These are phyloP conservation scores for Botrytis sinoallii DNA, from an alignment of 2,329 filamentous ascomycete genomes.

Conservation along the genomic window DNA sequence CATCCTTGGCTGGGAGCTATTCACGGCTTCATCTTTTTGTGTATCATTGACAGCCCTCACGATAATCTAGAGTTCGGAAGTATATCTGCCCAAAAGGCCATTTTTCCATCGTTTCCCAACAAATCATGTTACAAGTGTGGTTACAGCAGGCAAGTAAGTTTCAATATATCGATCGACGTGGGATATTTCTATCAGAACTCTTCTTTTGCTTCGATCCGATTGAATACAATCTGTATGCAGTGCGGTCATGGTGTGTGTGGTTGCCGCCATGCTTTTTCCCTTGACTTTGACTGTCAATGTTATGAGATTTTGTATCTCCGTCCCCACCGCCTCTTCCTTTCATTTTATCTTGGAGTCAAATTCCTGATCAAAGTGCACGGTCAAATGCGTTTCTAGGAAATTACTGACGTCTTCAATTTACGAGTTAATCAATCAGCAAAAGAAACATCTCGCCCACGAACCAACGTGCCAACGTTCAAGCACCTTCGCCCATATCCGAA, in stretches of 20 bases:
- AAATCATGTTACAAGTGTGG: slow-evolving; percentile 4
- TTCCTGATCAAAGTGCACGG: not conserved
- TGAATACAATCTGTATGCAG: not conserved
- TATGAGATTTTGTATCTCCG: not conserved
- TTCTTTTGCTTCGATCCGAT: not conserved
- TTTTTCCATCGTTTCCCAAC: not conserved
- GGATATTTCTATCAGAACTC: not conserved
- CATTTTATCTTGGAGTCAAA: not conserved
- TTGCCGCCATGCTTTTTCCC: slow-evolving; percentile 3
- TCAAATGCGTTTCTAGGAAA: too few species aligned
- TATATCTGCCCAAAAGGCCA: slow-evolving; percentile 14
- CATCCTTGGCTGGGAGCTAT: not conserved
- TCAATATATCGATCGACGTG: slow-evolving; percentile 10
- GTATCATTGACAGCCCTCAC: slow-evolving; percentile 15
- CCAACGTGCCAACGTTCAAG: not conserved
- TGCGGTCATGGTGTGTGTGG: not conserved
- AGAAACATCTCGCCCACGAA: not conserved
- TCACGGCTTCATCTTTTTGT: slow-evolving; percentile 7
- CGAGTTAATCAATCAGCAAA: not conserved
- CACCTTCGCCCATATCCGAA: not conserved
- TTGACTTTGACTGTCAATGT: not conserved
- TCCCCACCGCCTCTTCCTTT: not conserved
- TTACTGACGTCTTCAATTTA: not conserved
- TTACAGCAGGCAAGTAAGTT: slow-evolving; percentile 11
- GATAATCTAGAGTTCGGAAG: slow-evolving; percentile 17